Base-by-base conservation (phyloP, 768 basidiomycete species). In the Inosperma sp. region DNA sequence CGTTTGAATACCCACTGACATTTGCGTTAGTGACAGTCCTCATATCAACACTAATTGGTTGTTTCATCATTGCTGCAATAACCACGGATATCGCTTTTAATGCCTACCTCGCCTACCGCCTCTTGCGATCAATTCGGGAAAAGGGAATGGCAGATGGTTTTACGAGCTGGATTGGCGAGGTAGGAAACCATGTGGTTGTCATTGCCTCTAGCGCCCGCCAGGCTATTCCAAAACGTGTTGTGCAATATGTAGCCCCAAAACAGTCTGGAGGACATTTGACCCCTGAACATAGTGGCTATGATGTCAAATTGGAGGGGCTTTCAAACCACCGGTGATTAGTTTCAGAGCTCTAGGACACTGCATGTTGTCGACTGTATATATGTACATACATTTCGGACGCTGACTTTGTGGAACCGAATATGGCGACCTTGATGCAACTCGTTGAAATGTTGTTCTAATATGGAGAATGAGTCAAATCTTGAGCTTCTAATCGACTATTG, bases 31-130 rank as follows among this genome's bases (percentile, higher is more conserved):
- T 59, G 19, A 33, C 49, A 16, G 46, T 64, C 30, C 56, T 69
- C 33, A 40, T 54, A 30, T 47, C 48, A 27, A 46, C 61, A 22
- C 53, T 63, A 25, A 34, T 53, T 35, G 61, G 49, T 5, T 54
- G 58, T 10, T 56, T 61, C 40, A 57, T 62, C 41, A 34, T 58
- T 14, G 59, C 67, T 33, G 29, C 54, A 30, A 52, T 62, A 48
- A 42, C 68, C 14, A 62, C 65, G 10, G 14, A 47, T 25, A 22
- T 57, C 9, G 43, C 52, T 25, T 49, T 65, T 13, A 54, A 49
- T 16, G 47, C 58, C 8, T 66, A 61, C 48, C 43, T 63, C 36
- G 52, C 57, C 49, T 31, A 57, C 37, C 57, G 62, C 5, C 48
- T 64, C 19, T 40, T 57, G 10, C 26, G 56, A 23, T 50, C 60